These are phyloP conservation scores for Plenodomus biglobosus DNA, from an alignment of 2,329 filamentous ascomycete species.

Conservation along the genomic window DNA sequence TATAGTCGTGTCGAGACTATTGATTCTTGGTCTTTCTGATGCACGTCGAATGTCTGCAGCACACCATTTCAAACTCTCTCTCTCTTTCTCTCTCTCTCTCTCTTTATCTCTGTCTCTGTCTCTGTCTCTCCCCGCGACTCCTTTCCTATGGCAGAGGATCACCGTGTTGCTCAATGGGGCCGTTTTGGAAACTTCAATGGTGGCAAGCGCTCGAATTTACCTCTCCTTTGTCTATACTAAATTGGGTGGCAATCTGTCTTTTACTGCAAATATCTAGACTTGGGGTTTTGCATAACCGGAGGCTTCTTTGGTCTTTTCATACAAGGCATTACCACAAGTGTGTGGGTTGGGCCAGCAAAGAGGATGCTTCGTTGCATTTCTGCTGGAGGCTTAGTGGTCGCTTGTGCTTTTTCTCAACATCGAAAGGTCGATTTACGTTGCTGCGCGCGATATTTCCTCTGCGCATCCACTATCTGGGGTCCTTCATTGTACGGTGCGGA, in stretches of 20 bases:
- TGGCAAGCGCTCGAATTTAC: conserved; percentile 22
- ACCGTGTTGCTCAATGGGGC: background rate
- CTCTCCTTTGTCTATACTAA: conserved; percentile 17
- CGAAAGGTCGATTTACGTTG: conserved; percentile 6
- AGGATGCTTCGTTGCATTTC: conserved; percentile 25
- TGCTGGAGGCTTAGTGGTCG: conserved; percentile 25
- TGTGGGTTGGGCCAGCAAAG: conserved; percentile 20
- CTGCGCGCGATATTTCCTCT: conserved; percentile 2
- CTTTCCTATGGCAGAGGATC: background rate
- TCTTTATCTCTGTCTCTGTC: too few relatives aligned
- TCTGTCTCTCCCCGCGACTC: too few relatives aligned
- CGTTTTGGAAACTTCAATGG: conserved; percentile 15
- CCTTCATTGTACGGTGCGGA: conserved; percentile 11
- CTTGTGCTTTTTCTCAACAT: conserved; percentile 23
- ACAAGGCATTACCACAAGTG: conserved; percentile 25
- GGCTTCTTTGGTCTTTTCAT: conserved; percentile 23
- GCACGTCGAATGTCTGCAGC: background rate
- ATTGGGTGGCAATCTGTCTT: conserved; percentile 29
- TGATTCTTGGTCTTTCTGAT: conserved; percentile 10
- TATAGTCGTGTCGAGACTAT: conserved; percentile 13
- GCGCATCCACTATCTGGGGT: conserved; percentile 16
- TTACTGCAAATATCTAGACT: conserved; percentile 27
- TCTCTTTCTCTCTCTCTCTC: too few relatives aligned
- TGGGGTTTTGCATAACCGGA: conserved; percentile 30
- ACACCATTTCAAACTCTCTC: background rate